Evolutionary conservation across 2,329 filamentous ascomycete species (phyloP).

Genomic region (Paramyrothecium sp.): DNA sequence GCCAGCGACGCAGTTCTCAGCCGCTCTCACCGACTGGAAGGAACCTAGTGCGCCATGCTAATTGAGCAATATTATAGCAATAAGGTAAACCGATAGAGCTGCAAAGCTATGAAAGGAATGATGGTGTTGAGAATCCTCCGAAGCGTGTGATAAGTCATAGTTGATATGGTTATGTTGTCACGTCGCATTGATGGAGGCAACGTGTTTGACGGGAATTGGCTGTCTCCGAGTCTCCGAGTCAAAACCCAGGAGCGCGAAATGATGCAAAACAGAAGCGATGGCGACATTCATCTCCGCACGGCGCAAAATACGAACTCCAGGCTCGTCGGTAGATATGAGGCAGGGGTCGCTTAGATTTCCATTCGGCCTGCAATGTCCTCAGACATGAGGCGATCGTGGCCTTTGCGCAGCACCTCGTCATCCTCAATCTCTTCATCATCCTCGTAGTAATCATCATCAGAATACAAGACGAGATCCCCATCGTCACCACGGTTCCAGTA

Average conservation of each 20-base stretch:
- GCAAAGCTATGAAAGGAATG: conserved; percentile 4
- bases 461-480: conserved; percentile 53
- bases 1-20: conserved; percentile 21
- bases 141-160: no score
- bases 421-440: conserved; percentile 38
- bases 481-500: conserved; percentile 59
- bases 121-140: no score
- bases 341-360: conserved; percentile 50
- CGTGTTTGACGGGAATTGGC: no score
- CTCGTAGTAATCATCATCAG: conserved; percentile 48
- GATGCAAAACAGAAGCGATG: no score
- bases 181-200: no score
- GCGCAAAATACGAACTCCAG: background rate
- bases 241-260: no score
- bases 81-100: conserved; percentile 8
- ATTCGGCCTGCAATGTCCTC: conserved; percentile 63
- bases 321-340: background rate
- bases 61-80: conserved; percentile 12
- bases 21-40: conserved; percentile 38
- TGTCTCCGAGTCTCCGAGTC: no score
- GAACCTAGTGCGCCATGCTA: conserved; percentile 24
- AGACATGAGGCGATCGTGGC: conserved; percentile 54
- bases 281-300: no score
- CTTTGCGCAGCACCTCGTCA: conserved; percentile 36
- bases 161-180: no score